phyloP scores from a whole-genome alignment of 2,329 filamentous ascomycete species.

The Pyrenophora graminea region DNA sequence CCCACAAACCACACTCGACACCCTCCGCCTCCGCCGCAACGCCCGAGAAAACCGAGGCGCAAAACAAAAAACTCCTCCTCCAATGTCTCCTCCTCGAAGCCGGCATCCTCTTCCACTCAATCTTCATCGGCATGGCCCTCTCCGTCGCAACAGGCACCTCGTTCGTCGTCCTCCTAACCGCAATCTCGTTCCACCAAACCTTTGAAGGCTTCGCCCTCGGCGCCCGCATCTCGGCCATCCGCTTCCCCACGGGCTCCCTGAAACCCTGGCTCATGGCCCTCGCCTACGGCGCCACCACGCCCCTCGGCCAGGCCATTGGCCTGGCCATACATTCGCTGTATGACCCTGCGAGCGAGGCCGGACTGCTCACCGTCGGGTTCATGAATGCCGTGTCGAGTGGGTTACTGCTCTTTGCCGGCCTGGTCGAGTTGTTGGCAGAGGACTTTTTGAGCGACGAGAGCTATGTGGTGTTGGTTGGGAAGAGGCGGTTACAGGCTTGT shows the following conservation, averaged over 20 bases:
- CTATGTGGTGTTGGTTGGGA: conserved; percentile 63
- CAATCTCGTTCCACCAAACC: conserved; percentile 73
- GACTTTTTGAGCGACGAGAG: conserved; percentile 66
- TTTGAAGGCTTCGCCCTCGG: conserved; percentile 73
- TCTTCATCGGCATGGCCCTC: conserved; percentile 75
- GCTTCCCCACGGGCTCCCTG: conserved; percentile 70
- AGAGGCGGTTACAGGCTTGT: conserved; percentile 64
- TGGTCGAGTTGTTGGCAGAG: conserved; percentile 56
- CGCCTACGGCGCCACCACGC: conserved; percentile 64
- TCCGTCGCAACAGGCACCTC: conserved; percentile 68
- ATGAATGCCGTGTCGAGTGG: conserved; percentile 57
- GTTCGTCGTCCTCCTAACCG: conserved; percentile 68
- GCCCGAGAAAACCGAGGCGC: conserved; percentile 47
- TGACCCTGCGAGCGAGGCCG: conserved; percentile 54
- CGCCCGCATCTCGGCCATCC: conserved; percentile 69
- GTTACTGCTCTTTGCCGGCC: conserved; percentile 54
- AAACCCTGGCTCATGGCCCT: conserved; percentile 75
- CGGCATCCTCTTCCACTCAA: conserved; percentile 77
- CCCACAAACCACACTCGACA: conserved; percentile 21
- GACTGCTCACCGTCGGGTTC: conserved; percentile 55
- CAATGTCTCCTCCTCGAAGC: conserved; percentile 77
- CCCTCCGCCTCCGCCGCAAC: conserved; percentile 7
- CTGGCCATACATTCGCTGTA: conserved; percentile 56
- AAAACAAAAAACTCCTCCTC: conserved; percentile 65
- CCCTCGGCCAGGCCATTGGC: conserved; percentile 56